A percentile compares a stretch with the other conserved stretches of the same genome.
These are phyloP conservation scores for Penicillium hesseltinei DNA, from an alignment of 2,329 filamentous ascomycete genomes.

Conservation along the genomic window DNA sequence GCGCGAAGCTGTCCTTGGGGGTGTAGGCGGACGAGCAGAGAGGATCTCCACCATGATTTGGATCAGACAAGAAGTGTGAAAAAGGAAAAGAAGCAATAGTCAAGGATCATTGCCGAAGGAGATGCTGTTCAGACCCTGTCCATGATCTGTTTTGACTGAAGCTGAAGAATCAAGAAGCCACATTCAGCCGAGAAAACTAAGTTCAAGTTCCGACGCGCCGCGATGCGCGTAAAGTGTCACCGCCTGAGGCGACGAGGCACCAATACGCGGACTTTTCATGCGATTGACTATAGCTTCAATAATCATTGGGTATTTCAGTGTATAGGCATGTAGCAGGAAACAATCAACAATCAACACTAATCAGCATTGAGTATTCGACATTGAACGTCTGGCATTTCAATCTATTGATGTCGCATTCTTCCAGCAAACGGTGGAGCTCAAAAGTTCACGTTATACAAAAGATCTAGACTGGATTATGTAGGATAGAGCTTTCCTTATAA, in stretches of 20 bases:
- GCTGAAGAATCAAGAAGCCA: slow-evolving; percentile 6
- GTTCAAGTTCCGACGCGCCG: slow-evolving; percentile 17
- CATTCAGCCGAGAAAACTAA: slow-evolving; percentile 17
- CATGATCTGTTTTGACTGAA: slow-evolving; percentile 1
- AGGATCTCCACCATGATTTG: slow-evolving; percentile 46
- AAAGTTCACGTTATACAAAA: neutral
- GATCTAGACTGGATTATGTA: neutral
- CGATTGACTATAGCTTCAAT: neutral
- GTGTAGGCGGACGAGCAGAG: slow-evolving; percentile 55
- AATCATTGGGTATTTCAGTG: neutral
- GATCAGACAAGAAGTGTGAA: slow-evolving; percentile 12
- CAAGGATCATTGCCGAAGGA: slow-evolving; percentile 32
- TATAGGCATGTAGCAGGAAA: neutral
- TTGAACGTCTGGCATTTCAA: neutral
- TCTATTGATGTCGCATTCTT: neutral
- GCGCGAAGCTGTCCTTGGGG: slow-evolving; percentile 47
- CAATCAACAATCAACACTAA: neutral
- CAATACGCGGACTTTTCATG: neutral
- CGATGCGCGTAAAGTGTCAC: slow-evolving; percentile 38
- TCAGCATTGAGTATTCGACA: neutral
- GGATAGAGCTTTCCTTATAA: neutral
- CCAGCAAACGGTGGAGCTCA: neutral
- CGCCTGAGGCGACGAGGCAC: slow-evolving; percentile 27
- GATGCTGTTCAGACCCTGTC: neutral
- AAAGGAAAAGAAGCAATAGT: slow-evolving; percentile 12